Conservation (phyloP, 306 rosid genomes). For the Herpetospermum pedunculosum region DNA sequence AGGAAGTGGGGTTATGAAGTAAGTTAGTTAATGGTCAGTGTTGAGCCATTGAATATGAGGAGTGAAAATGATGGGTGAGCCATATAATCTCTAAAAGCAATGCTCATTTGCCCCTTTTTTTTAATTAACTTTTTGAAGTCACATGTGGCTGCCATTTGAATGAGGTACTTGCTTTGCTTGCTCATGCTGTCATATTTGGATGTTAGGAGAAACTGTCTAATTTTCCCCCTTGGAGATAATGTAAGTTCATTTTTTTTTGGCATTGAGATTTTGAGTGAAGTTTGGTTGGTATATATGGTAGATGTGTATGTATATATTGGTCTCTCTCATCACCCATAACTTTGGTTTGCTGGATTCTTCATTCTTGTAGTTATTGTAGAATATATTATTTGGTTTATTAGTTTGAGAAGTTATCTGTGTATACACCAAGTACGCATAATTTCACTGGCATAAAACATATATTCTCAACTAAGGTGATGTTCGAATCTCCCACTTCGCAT, state of each 20-base stretch:
- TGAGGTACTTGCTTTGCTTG: background rate
- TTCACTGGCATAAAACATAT: too few relatives aligned
- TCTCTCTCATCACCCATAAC: background rate
- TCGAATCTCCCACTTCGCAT: too few relatives aligned
- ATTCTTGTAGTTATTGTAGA: background rate
- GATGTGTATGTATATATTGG: background rate
- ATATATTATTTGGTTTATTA: background rate
- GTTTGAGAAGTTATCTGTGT: background rate
- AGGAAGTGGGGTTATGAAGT: background rate
- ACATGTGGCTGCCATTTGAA: background rate
- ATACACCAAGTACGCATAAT: too few relatives aligned
- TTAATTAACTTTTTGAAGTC: background rate
- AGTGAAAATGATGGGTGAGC: background rate
- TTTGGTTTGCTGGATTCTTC: background rate
- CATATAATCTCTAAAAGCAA: background rate
- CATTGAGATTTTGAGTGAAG: background rate
- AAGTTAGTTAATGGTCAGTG: slow-evolving; percentile 5
- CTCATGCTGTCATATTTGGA: background rate
- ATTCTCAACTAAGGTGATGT: too few relatives aligned
- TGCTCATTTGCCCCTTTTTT: background rate
- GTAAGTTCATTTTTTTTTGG: background rate
- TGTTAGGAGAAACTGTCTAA: background rate
- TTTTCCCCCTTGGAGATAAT: background rate
- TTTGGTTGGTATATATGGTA: background rate
- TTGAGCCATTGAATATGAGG: background rate